phyloP scores from a whole-genome alignment of 768 basidiomycete genomes.

The Candolleomyces efflorescens region DNA sequence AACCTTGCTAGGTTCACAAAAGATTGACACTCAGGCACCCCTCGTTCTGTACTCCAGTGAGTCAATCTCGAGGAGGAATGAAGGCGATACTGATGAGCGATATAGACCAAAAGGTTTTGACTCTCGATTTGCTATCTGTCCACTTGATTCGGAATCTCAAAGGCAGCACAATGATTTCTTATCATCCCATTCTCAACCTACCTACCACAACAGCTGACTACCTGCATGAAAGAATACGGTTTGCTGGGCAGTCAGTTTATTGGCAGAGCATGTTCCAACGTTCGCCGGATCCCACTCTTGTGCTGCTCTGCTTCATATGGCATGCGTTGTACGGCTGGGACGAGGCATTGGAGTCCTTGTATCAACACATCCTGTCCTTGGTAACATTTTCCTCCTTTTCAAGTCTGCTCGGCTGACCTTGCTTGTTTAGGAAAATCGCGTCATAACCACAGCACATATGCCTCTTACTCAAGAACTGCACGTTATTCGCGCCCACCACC shows the following conservation, averaged over 20 bases:
- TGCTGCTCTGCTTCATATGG: constrained; percentile 50
- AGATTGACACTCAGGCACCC: constrained; percentile 27
- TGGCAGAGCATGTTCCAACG: constrained; percentile 36
- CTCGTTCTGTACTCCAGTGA: constrained; percentile 20
- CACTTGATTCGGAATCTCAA: constrained; percentile 42
- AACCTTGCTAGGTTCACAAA: constrained; percentile 12
- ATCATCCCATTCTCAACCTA: constrained; percentile 35
- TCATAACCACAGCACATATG: constrained; percentile 38
- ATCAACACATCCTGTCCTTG: constrained; percentile 42
- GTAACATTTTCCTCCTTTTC: constrained; percentile 24
- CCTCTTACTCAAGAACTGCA: constrained; percentile 52
- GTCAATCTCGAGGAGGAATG: not conserved
- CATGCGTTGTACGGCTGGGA: constrained; percentile 60
- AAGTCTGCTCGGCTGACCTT: not conserved
- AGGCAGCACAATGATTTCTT: constrained; percentile 47
- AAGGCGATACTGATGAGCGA: not conserved
- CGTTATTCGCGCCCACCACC: constrained; percentile 53
- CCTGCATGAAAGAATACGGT: constrained; percentile 44
- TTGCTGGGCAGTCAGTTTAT: constrained; percentile 43
- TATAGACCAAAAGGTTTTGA: constrained; percentile 14
- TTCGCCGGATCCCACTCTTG: constrained; percentile 49
- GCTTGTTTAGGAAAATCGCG: constrained; percentile 40
- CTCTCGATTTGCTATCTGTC: constrained; percentile 42
- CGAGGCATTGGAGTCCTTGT: constrained; percentile 48
- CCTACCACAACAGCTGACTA: constrained; percentile 38